These are phyloP conservation scores for Babesia microti DNA, from an alignment of 169 alveolate genomes.

Conservation along the genomic window DNA sequence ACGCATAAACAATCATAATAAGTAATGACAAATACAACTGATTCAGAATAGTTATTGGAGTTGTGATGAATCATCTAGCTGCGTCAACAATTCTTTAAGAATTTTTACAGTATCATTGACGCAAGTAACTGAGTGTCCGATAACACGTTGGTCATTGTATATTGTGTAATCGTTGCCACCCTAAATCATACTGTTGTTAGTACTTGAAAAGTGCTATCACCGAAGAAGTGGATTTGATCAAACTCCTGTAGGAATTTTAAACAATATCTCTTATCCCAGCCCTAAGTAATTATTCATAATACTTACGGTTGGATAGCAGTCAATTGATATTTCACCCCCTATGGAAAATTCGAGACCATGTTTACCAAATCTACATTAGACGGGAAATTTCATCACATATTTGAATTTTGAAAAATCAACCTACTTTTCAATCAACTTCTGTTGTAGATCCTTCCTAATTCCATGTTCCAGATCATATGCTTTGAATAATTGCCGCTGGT, in stretches of 20 bases:
- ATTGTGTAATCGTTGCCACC: slow-evolving; percentile 96
- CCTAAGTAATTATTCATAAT: slow-evolving; percentile 22
- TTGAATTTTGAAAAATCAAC: too few relatives aligned
- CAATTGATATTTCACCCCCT: slow-evolving; percentile 95
- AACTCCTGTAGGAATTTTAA: slow-evolving; percentile 13
- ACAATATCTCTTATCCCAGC: slow-evolving; percentile 80
- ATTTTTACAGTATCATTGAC: slow-evolving; percentile 75
- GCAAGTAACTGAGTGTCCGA: slow-evolving; percentile 76
- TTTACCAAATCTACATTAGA: slow-evolving; percentile 68
- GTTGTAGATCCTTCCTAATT: too few relatives aligned
- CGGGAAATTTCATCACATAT: too few relatives aligned
- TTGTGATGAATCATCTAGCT: background rate
- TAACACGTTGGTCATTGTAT: slow-evolving; percentile 73
- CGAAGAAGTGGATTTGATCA: slow-evolving; percentile 17
- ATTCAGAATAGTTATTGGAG: too few relatives aligned
- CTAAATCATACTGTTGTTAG: slow-evolving; percentile 8
- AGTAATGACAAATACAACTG: too few relatives aligned
- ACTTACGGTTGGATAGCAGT: slow-evolving; percentile 79
- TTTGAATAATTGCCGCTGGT: too few relatives aligned
- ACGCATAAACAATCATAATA: too few relatives aligned
- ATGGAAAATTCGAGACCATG: slow-evolving; percentile 72
- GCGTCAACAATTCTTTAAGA: slow-evolving; percentile 6
- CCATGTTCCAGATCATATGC: too few relatives aligned
- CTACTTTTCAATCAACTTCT: too few relatives aligned
- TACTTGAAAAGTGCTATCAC: slow-evolving; percentile 30